Evolutionary conservation across 2,329 filamentous ascomycete genomes (phyloP), one percentile per base, ranked within the genome.

Genomic region (Atkinsonella texensis): DNA sequence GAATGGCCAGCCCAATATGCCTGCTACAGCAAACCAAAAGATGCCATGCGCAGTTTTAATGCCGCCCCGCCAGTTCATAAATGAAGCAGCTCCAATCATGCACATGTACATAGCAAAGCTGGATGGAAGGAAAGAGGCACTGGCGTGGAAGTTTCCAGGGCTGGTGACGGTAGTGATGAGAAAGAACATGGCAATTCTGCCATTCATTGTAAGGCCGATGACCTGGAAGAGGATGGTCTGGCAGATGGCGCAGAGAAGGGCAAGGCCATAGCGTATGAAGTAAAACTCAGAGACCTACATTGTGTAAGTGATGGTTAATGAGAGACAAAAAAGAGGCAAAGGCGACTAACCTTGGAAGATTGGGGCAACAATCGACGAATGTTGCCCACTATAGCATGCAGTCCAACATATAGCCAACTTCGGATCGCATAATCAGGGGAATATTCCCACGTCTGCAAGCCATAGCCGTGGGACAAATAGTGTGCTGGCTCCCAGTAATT

Each of bases 401-500:
- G 69, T 5, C 75, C 79, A 39, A 94, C 75, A 63, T 98, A 98
- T 20, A 89, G 75, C 93, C 93, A 98, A 70, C 89, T 96, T 56
- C 93, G 83, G 60, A 98, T 96, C 48, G 89, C 87, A 69, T 87
- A 97, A 53, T 91, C 84, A 5, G 93, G 93, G 1, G 91, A 95
- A 70, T 97, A 98, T 68, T 98, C 93, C 93, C 93, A 98, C 1
- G 93, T 98, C 71, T 98, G 90, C 48, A 96, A 75, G 40, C 91
- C 93, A 63, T 95, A 91, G 60, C 88, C 87, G 72, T 96, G 89
- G 53, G 83, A 85, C 31, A 98, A 78, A 68, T 96, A 98, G 68
- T 98, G 93, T 0, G 90, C 83, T 0, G 93, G 91, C 62, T 98
- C 93, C 89, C 91, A 98, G 74, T 95, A 98, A 67, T 98, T 98